Percentiles rank a stretch among this genome's conserved stretches.
phyloP scores from a whole-genome alignment of 192 early-diverging fungal species.

The Geosiphon pyriformis region DNA sequence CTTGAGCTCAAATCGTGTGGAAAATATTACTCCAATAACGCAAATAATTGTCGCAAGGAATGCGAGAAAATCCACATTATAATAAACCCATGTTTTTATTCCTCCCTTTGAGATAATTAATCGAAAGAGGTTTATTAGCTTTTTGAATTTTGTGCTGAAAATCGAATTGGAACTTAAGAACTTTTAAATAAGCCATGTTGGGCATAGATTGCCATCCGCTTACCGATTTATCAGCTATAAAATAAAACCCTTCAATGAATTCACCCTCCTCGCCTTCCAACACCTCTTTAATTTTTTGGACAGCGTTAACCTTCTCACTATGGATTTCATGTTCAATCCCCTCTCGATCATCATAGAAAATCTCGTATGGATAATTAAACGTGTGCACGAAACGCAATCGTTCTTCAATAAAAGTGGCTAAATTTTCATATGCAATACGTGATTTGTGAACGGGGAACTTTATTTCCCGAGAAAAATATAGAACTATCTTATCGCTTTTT shows the following conservation, averaged over 20 bases:
- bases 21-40: background rate
- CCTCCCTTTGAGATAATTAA: background rate
- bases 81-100: background rate
- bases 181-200: background rate
- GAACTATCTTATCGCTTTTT: background rate
- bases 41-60: background rate
- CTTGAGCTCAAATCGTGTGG: background rate
- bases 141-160: background rate
- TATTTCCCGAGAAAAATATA: background rate
- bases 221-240: slow-evolving; percentile 3
- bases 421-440: background rate
- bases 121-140: background rate
- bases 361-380: background rate
- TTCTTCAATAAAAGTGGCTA: background rate
- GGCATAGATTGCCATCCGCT: background rate
- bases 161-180: too few relatives aligned
- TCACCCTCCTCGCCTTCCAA: slow-evolving; percentile 5
- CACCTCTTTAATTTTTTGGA: background rate
- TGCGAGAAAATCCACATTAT: background rate
- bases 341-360: background rate
- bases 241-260: background rate
- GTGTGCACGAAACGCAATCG: background rate
- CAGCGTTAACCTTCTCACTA: background rate
- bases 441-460: background rate
- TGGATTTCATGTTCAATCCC: background rate